Conservation (phyloP, 2,329 filamentous ascomycete species). For the Aspergillus quadricinctus region DNA sequence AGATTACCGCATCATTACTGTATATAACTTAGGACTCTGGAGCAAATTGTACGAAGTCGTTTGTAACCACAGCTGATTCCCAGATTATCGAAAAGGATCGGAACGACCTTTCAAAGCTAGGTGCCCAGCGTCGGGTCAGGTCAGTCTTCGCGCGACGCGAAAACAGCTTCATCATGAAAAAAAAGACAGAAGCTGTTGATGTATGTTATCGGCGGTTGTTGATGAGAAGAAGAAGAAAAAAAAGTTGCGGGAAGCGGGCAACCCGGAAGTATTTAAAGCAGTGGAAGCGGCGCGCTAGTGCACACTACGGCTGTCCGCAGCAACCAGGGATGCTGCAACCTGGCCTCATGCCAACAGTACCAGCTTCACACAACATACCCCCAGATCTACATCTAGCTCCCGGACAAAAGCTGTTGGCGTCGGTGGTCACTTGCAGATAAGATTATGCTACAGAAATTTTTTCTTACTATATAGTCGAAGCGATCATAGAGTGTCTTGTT, state of each 20-base stretch:
- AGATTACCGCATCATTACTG: neutral
- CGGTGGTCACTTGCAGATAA: slow-evolving; percentile 25
- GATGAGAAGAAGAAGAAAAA: slow-evolving; percentile 36
- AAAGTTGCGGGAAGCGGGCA: slow-evolving; percentile 22
- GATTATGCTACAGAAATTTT: slow-evolving; percentile 28
- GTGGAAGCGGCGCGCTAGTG: slow-evolving; percentile 15
- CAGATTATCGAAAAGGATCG: slow-evolving; percentile 58
- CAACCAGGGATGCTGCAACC: slow-evolving; percentile 41
- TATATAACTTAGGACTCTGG: neutral
- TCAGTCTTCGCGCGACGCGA: slow-evolving; percentile 65
- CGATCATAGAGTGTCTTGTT: slow-evolving; percentile 16
- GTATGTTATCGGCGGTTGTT: slow-evolving; percentile 53
- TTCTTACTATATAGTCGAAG: slow-evolving; percentile 17
- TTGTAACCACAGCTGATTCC: slow-evolving; percentile 71
- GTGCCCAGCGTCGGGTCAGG: slow-evolving; percentile 67
- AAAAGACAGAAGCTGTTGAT: slow-evolving; percentile 54
- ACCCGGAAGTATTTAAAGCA: slow-evolving; percentile 22
- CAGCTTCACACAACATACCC: slow-evolving; percentile 35
- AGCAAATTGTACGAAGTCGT: slow-evolving; percentile 1
- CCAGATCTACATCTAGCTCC: slow-evolving; percentile 25
- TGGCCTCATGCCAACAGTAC: slow-evolving; percentile 38
- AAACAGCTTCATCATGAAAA: slow-evolving; percentile 55
- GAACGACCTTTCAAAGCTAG: slow-evolving; percentile 63
- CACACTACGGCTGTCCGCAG: slow-evolving; percentile 29
- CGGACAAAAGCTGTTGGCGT: slow-evolving; percentile 28